Evolutionary conservation across 2,329 filamentous ascomycete species (phyloP), one percentile per base, ranked within the genome.

Genomic region (Epicoccum nigrum): DNA sequence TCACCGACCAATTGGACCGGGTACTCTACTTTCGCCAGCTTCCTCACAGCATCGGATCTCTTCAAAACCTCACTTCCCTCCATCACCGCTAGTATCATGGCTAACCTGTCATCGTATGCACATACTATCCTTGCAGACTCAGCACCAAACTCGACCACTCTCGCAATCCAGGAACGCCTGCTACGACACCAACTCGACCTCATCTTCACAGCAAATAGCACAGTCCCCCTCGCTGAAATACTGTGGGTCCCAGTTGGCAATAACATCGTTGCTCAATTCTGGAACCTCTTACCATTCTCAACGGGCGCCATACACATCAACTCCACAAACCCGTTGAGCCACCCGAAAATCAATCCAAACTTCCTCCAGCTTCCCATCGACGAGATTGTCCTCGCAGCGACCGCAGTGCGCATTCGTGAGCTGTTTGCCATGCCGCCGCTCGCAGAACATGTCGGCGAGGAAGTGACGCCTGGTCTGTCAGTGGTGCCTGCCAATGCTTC

Each of bases 101-200:
- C 64, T 33, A 67, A 64, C 15, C 56, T 74, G 13, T 54, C 59
- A n/a, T 34, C 45, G 7, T 74, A 71, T 42, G 70, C 71, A 13
- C 21, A 52, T 4, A 40, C 46, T 8, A 67, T 69, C 13, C 42
- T 65, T 19, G 42, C 60, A 15, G 60, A 67, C 37, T 58, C 54
- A 12, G 53, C 58, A 5, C 37, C 45, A 1, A 42, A 63, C 38
- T 52, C 57, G 2, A 66, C 60, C 3, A 62, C 62, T 8, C 56
- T 65, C 4, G 48, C 67, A 12, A 67, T 71, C 12, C 52, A 81
- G 23, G 70, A 79, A 50, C 60, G 63, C 12, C 62, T 81, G 1
- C 69, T 82, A 16, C 63, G 64, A 7, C 64, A 78, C 3, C 79
- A 83, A 62, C 71, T 81, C 52, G 73, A 79, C 41, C 67, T 83